phyloP scores from a whole-genome alignment of 768 basidiomycete species.

The Hysterangium stoloniferum region DNA sequence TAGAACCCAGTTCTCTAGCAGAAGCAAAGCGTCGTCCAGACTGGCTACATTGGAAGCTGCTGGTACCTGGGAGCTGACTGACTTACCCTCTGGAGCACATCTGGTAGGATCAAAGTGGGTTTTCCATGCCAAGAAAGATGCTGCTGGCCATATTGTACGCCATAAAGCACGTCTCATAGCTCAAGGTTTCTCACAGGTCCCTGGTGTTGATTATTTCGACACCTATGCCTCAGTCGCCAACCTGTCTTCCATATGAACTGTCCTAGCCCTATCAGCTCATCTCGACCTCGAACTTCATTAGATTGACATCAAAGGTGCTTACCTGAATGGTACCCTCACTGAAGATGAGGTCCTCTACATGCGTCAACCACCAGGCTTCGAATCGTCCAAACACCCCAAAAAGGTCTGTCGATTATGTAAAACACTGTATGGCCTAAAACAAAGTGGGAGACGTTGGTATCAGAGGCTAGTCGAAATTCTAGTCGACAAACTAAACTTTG shows the following conservation, averaged over 20 bases:
- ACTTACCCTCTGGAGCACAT: slow-evolving; percentile 20
- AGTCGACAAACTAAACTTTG: slow-evolving; percentile 22
- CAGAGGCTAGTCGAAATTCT: background rate
- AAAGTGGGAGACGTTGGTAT: slow-evolving; percentile 20
- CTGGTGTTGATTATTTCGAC: slow-evolving; percentile 29
- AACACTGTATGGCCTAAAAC: slow-evolving; percentile 26
- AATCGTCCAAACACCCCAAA: slow-evolving; percentile 1
- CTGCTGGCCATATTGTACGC: slow-evolving; percentile 24
- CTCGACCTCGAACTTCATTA: slow-evolving; percentile 14
- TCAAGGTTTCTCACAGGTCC: slow-evolving; percentile 32
- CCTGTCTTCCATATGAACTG: background rate
- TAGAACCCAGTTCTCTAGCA: background rate
- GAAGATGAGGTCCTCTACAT: slow-evolving; percentile 19
- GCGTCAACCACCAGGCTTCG: slow-evolving; percentile 19
- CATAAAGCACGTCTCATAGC: slow-evolving; percentile 37
- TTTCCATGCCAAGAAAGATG: slow-evolving; percentile 32
- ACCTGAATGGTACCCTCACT: too few species aligned
- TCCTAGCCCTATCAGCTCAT: slow-evolving; percentile 8
- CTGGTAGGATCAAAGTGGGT: slow-evolving; percentile 27
- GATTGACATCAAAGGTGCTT: slow-evolving; percentile 11
- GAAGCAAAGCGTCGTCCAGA: background rate
- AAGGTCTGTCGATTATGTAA: slow-evolving; percentile 21
- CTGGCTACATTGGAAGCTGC: slow-evolving; percentile 16
- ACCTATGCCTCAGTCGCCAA: slow-evolving; percentile 25
- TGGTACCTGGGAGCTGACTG: slow-evolving; percentile 23